Conservation (phyloP, 1,139 yeast species). For the Kodamaea ohmeri region DNA sequence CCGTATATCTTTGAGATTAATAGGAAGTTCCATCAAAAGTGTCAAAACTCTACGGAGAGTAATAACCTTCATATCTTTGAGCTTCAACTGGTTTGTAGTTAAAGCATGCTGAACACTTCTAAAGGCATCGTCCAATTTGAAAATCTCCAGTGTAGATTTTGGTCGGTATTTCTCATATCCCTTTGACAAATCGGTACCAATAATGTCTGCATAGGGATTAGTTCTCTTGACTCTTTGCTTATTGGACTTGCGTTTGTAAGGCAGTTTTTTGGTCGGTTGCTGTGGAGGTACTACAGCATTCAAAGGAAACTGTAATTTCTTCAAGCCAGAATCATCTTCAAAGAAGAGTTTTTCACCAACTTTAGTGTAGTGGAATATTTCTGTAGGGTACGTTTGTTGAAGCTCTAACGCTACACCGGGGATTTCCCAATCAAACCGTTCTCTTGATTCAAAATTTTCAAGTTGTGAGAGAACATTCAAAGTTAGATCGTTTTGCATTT, state of each 20-base stretch:
- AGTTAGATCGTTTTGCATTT: neutral
- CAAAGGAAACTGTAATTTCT: conserved; percentile 12
- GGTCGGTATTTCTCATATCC: conserved; percentile 20
- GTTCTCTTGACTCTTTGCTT: conserved; percentile 9
- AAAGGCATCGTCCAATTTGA: conserved; percentile 22
- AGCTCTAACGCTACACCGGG: neutral
- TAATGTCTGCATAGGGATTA: conserved; percentile 13
- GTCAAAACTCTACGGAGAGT: conserved; percentile 23
- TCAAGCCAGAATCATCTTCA: conserved; percentile 14
- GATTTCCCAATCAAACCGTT: neutral
- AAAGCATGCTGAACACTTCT: conserved; percentile 16
- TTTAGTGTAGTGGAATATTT: conserved; percentile 15
- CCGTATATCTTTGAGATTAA: conserved; percentile 14
- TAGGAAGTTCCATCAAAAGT: conserved; percentile 21
- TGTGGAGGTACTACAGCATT: neutral
- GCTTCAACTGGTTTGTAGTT: conserved; percentile 3
- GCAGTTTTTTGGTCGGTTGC: conserved; percentile 9
- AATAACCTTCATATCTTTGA: conserved; percentile 17
- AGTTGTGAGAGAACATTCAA: conserved; percentile 2
- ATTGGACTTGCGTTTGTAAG: conserved; percentile 11
- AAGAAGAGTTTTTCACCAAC: conserved; percentile 10
- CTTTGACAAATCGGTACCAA: conserved; percentile 21
- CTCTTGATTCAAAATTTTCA: neutral
- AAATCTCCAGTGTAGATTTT: conserved; percentile 14
- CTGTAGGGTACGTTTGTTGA: conserved; percentile 1